Base-by-base conservation (phyloP, 2,329 filamentous ascomycete species). In the Eutypa lata region DNA sequence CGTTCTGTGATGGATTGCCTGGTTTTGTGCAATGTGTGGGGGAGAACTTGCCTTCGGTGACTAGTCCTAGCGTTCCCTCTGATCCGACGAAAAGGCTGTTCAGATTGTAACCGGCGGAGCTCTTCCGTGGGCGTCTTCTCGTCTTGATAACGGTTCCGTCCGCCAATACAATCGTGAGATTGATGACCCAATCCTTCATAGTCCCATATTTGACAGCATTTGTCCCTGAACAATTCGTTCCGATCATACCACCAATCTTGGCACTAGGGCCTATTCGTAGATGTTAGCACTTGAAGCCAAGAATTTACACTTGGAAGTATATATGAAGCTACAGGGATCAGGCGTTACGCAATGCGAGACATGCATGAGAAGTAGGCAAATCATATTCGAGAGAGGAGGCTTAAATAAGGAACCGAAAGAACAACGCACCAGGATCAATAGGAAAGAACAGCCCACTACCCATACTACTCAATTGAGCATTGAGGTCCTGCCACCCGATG, bases 401-500 rank as follows among this genome's bases (percentile, higher is more conserved):
- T n/a, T n/a, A 18, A 38, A 28, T 40, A 19, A 19, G 46, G 38
- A 49, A 19, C 22, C 2, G 18, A 49, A 4, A 21, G 11, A 22
- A 22, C 31, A n/a, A 68, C 74, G 57, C 61, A 68, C 89, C 89
- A 13, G 92, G 92, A 64, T 97, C 92, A 13, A 96, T 86, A 1
- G 92, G 92, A 67, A 96, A 95, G 73, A 96, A 96, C 1, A 97
- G 81, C 0, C 90, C 90, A 3, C 83, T 86, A 38, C 82, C 78
- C 70, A 88, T 83, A 64, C 89, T 84, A 47, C 84, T 78, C 45
- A 86, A 68, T 61, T 83, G 73, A 58, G 88, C 84, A 63, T 97
- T 97, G 53, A 97, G 74, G 49, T 89, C 84, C 80, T 95, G 91
- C 91, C 91, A 97, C n/a, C 88, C 87, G 10, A 97, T 87, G 7